Conservation (phyloP, 2,329 filamentous ascomycete species). For the Botryotinia globosa region DNA sequence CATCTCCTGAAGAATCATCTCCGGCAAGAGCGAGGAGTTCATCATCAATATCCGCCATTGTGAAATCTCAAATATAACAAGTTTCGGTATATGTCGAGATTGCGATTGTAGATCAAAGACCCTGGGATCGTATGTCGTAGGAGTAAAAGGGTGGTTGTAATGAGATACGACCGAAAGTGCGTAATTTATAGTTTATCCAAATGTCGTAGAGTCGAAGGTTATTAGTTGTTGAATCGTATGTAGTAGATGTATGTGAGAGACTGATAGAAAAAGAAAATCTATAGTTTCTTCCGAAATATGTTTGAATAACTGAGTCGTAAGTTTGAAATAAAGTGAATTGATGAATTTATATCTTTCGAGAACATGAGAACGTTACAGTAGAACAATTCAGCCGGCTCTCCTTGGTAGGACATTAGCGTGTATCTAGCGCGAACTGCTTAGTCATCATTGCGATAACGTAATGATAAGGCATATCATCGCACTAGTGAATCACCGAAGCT, state of each 20-base stretch:
- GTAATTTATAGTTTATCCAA: slow-evolving; percentile 5
- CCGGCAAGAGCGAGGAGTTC: slow-evolving; percentile 92
- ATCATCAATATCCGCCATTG: slow-evolving; percentile 86
- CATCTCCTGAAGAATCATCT: slow-evolving; percentile 60
- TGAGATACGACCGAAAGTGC: background rate
- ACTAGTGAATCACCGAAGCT: slow-evolving; percentile 4
- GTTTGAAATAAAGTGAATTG: background rate
- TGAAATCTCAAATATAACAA: slow-evolving; percentile 29
- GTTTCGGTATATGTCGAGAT: background rate
- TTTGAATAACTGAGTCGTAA: background rate
- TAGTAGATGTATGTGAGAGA: background rate
- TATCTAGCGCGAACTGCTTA: background rate
- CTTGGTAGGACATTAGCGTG: slow-evolving; percentile 16
- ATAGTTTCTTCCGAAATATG: background rate
- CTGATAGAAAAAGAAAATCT: background rate
- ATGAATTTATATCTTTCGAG: background rate
- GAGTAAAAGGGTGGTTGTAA: background rate
- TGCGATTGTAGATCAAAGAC: background rate
- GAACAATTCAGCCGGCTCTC: slow-evolving; percentile 11
- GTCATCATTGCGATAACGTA: slow-evolving; percentile 2
- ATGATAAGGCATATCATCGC: background rate
- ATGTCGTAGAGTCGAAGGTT: background rate
- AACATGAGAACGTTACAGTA: slow-evolving; percentile 3
- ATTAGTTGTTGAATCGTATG: slow-evolving; percentile 3
- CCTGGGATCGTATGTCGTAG: background rate